Evolutionary conservation across 805 yeast species (phyloP), one percentile per base, ranked within the genome.

Genomic region (Candida palmyrensis): DNA sequence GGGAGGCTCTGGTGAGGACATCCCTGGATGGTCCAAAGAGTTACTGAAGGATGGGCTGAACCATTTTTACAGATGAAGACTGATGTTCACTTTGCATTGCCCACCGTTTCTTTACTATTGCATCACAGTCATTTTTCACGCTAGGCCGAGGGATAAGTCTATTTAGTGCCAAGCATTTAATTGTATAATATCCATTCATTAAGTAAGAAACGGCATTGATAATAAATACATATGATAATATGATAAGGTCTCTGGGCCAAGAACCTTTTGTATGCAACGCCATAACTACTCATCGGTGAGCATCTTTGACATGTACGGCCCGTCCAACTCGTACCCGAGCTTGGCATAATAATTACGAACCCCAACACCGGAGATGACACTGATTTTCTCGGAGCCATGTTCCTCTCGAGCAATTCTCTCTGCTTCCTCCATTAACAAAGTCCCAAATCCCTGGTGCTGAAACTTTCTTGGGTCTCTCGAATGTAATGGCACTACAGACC

Each of bases 391-490:
- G 4, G 95, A 82, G 0, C 96, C 95, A 56, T 92, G 98, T 55
- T 92, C 98, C 49, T 88, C 96, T 32, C 79, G 73, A 1, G 98
- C 92, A 39, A 92, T 92, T 44, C 96, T 74, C 49, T 87, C 97
- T 3, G 98, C 98, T 59, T 92, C 98, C 59, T 92, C 97, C 98
- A 92, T 92, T 32, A 92, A 62, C 49, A 92, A 68, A 5, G 98
- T 90, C 42, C 98, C 98, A 56, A 90, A 92, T 14, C 98, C 98
- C 68, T 92, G 98, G 66, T 92, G 98, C 65, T 92, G 98, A 68
- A 92, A 92, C 59, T 92, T 92, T 51, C 96, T 75, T 29, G 98
- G 98, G 60, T 92, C 98, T 45, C 97, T 74, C 3, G 94, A 83
- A 57, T 92, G 98, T 37, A 92, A 62, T 3, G 98, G 97, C 14